Evolutionary conservation across 164 flowering plant species (phyloP).

Genomic region (Vitis cinerea): DNA sequence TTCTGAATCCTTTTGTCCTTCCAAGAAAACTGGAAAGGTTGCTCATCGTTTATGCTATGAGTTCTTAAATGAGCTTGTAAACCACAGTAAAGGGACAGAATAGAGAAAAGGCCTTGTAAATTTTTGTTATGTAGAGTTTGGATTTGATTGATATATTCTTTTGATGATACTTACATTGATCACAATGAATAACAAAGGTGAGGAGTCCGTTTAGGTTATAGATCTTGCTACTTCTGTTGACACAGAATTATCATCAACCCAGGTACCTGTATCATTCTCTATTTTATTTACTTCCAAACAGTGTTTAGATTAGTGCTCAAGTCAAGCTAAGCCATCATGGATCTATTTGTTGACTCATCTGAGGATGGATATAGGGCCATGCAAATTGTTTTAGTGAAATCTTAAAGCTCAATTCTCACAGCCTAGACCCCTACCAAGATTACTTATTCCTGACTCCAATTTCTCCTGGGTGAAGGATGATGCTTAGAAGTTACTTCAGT

Average conservation of each 20-base stretch:
- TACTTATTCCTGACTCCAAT: too few species aligned
- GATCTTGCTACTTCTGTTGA: background rate
- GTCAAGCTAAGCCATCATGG: too few species aligned
- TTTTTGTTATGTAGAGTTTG: conserved; percentile 8
- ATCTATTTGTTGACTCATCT: too few species aligned
- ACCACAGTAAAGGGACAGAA: conserved; percentile 10
- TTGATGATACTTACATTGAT: conserved; percentile 5
- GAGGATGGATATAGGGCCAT: too few species aligned
- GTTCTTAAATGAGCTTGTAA: background rate
- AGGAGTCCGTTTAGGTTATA: background rate
- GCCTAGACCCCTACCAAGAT: too few species aligned
- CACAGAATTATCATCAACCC: background rate
- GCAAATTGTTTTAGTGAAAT: too few species aligned
- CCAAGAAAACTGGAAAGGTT: background rate
- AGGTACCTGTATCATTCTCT: too few species aligned
- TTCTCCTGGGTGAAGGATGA: too few species aligned
- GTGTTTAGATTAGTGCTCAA: too few species aligned
- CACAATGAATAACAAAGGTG: conserved; percentile 3
- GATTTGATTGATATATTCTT: conserved; percentile 7
- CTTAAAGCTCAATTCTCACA: too few species aligned
- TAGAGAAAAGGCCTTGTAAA: conserved; percentile 4
- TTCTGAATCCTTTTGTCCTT: background rate
- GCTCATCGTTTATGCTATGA: background rate
- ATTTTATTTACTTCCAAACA: too few species aligned
- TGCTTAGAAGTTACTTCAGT: too few species aligned